Evolutionary conservation across 257 asterid genomes (phyloP).

Genomic region (Penstemon davidsonii): DNA sequence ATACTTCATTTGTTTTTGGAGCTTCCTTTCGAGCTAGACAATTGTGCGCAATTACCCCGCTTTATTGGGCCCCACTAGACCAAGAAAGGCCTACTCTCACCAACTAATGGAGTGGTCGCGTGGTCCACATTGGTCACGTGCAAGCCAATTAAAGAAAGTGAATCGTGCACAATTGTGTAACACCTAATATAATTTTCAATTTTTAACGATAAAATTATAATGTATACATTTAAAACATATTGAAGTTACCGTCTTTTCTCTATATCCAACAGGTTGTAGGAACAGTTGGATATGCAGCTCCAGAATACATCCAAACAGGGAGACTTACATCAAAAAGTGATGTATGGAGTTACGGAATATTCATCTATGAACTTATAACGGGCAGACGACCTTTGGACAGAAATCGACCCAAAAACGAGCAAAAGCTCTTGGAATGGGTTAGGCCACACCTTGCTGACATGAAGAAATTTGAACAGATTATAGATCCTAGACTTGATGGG

Average conservation of each 20-base stretch:
- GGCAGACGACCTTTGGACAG: constrained; percentile 87
- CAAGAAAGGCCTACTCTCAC: too few relatives aligned
- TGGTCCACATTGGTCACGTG: too few relatives aligned
- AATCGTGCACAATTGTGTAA: too few relatives aligned
- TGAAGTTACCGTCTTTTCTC: not conserved
- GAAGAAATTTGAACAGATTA: constrained; percentile 69
- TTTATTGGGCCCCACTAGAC: too few relatives aligned
- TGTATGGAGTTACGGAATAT: constrained; percentile 92
- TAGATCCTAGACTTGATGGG: constrained; percentile 81
- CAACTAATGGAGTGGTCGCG: too few relatives aligned
- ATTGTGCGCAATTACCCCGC: too few relatives aligned
- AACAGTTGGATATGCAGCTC: constrained; percentile 94
- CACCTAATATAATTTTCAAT: too few relatives aligned
- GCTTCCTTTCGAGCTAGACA: too few relatives aligned
- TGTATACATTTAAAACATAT: not conserved
- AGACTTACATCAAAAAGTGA: constrained; percentile 87
- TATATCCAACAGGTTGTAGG: constrained; percentile 70
- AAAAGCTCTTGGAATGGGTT: constrained; percentile 84
- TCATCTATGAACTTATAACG: constrained; percentile 86
- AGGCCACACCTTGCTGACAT: constrained; percentile 70
- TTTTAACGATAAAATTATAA: too few relatives aligned
- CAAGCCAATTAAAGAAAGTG: too few relatives aligned
- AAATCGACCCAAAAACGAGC: constrained; percentile 76
- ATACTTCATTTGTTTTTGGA: too few relatives aligned
- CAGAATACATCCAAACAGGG: constrained; percentile 89